Conservation (phyloP, 2,329 filamentous ascomycete species). For the Colletotrichum higginsianum region DNA sequence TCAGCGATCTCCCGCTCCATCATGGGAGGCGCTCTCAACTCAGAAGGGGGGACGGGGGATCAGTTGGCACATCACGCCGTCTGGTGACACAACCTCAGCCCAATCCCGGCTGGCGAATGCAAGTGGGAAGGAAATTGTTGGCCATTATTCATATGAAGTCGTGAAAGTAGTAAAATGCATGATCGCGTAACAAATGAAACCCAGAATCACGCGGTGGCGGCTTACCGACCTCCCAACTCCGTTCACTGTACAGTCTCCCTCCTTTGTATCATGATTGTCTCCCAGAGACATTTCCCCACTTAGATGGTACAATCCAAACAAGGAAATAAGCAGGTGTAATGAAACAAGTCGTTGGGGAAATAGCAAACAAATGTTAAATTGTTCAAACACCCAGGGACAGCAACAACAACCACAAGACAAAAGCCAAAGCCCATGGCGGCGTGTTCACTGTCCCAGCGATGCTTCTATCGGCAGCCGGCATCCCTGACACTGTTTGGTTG, state of each 20-base stretch:
- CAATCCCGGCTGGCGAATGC: not conserved
- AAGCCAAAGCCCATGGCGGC: slow-evolving; percentile 17
- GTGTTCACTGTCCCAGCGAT: not conserved
- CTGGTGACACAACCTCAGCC: not conserved
- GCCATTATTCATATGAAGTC: slow-evolving; percentile 11
- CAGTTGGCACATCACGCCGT: not conserved
- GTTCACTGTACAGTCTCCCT: not conserved
- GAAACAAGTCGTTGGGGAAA: not conserved
- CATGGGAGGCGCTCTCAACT: not conserved
- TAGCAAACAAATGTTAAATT: slow-evolving; percentile 9
- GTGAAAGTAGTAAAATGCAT: not conserved
- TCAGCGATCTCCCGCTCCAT: not conserved
- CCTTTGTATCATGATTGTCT: not conserved
- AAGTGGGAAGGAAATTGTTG: not conserved
- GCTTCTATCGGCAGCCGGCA: not conserved
- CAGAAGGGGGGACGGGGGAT: not conserved
- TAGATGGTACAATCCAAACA: not conserved
- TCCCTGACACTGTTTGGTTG: slow-evolving; percentile 60
- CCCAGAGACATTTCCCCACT: not conserved
- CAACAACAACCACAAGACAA: not conserved
- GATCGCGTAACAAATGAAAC: not conserved
- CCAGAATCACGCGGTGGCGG: not conserved
- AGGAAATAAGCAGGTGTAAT: not conserved
- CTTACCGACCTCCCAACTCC: not conserved
- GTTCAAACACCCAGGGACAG: slow-evolving; percentile 24